A percentile compares a stretch with the other conserved stretches of the same genome.
Conservation (phyloP, 352 stramenopile genomes). For the Pythium grandisporangium region DNA sequence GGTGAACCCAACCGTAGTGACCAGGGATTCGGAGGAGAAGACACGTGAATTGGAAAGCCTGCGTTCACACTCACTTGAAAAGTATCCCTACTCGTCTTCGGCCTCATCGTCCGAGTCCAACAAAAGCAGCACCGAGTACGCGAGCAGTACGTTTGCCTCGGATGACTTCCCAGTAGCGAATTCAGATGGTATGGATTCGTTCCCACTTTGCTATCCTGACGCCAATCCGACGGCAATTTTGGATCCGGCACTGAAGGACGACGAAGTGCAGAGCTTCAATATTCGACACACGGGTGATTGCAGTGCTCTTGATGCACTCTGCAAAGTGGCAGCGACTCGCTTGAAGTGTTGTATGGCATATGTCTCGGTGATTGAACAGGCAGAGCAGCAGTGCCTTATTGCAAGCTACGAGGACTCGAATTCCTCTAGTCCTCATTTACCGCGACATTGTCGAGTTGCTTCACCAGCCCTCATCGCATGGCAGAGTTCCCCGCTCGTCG, state of each 20-base stretch:
- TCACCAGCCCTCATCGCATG: too few relatives aligned
- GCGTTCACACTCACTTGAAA: too few relatives aligned
- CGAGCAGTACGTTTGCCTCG: too few relatives aligned
- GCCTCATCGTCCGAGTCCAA: too few relatives aligned
- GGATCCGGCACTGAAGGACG: not conserved
- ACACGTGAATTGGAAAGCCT: too few relatives aligned
- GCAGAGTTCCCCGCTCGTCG: conserved; percentile 31
- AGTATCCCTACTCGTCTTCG: too few relatives aligned
- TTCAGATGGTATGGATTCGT: conserved; percentile 13
- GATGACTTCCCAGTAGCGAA: too few relatives aligned
- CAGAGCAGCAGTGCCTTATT: conserved; percentile 19
- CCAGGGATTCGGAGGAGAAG: too few relatives aligned
- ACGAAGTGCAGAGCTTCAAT: conserved; percentile 1
- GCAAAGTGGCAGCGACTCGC: conserved; percentile 32
- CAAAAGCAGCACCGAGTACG: too few relatives aligned
- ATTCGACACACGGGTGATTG: conserved; percentile 7
- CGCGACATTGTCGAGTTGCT: too few relatives aligned
- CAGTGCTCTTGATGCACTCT: conserved; percentile 44
- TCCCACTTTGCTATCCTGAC: conserved; percentile 9
- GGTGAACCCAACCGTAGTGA: too few relatives aligned
- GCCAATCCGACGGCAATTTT: conserved; percentile 8
- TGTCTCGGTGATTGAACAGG: conserved; percentile 19
- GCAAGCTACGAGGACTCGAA: conserved; percentile 17
- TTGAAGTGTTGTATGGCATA: conserved; percentile 36
- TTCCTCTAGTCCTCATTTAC: too few relatives aligned